Base-by-base conservation (phyloP, 352 stramenopile genomes). In the Phytophthora fragariae region DNA sequence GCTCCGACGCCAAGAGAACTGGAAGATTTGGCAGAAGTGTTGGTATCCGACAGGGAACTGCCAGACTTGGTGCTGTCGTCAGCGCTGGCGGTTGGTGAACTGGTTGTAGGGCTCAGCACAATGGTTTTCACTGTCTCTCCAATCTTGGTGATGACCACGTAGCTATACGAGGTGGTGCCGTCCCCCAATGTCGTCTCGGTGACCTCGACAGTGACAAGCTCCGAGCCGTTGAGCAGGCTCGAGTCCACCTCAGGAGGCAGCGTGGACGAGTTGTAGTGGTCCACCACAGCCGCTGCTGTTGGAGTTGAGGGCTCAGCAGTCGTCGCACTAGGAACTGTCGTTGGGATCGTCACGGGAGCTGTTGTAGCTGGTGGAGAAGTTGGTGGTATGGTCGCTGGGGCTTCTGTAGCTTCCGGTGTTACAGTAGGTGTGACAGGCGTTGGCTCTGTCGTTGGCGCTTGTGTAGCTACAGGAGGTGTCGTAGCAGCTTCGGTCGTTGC, bases 171-270 rank as follows among this genome's bases (percentile, higher is more conserved):
- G 17, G 64, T 82, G 27, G 65, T 73, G 19, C 75, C 74, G n/a
- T 82, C 55, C 5, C 39, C 59, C 1, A 68, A 41, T 10, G 57
- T 75, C 9, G 70, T 78, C 35, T 72, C 77, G 0, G 77, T 82
- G n/a, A 80, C 73, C 52, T 86, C 72, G 10, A 86, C 77, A 8
- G 44, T 65, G 19, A 83, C 65, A 14, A 86, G 77, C 29, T 84
- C 57, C 3, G 74, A 72, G 4, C 77, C 80, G 10, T 80, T 72
- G 19, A 86, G 77, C 31, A 83, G 61, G 14, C 62, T 86, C 6
- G 68, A 31, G 57, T 71, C 57, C 1, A 84, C 41, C 0, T 56
- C 57, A 7, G 80, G 80, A 5, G 80, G 80, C 10, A 86, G 47
- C 8, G 77, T 85, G 31, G 80, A 80, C 2, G 77, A 83, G 46